Conservation (phyloP, 192 early-diverging fungal genomes). For the Paraglomus brasilianum region DNA sequence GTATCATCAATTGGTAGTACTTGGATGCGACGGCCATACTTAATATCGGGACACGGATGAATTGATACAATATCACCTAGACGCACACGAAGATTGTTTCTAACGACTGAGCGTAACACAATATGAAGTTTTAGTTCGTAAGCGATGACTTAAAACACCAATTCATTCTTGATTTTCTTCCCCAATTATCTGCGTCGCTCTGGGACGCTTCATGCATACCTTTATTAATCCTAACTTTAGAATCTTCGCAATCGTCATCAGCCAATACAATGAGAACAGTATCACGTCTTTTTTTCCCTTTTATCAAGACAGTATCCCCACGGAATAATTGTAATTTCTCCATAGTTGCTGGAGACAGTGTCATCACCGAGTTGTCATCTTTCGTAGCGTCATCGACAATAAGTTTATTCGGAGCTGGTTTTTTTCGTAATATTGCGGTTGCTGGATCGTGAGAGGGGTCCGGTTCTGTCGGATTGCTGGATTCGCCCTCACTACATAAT, state of each 20-base stretch:
- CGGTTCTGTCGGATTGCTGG: constrained; percentile 42
- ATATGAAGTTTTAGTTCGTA: background rate
- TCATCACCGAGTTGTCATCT: constrained; percentile 96
- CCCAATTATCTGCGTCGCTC: background rate
- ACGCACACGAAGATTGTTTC: constrained; percentile 91
- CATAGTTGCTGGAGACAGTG: constrained; percentile 88
- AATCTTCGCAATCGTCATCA: constrained; percentile 88
- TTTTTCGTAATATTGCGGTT: constrained; percentile 93
- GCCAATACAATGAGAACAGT: constrained; percentile 93
- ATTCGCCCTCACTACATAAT: constrained; percentile 54
- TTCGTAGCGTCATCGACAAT: constrained; percentile 96
- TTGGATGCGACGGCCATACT: constrained; percentile 95
- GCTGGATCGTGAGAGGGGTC: constrained; percentile 81
- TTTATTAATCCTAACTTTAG: constrained; percentile 93
- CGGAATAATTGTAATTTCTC: constrained; percentile 90
- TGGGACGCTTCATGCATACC: constrained; percentile 37
- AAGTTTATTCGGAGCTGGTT: constrained; percentile 96
- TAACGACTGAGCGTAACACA: constrained; percentile 64
- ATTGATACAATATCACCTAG: constrained; percentile 96
- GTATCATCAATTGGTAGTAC: constrained; percentile 98
- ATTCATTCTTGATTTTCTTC: background rate
- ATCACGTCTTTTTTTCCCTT: constrained; percentile 98
- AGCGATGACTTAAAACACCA: background rate
- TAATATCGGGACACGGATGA: constrained; percentile 94
- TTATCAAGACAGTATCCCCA: constrained; percentile 93